These are phyloP conservation scores for Botrytis paeoniae DNA, from an alignment of 2,329 filamentous ascomycete species.

Conservation along the genomic window DNA sequence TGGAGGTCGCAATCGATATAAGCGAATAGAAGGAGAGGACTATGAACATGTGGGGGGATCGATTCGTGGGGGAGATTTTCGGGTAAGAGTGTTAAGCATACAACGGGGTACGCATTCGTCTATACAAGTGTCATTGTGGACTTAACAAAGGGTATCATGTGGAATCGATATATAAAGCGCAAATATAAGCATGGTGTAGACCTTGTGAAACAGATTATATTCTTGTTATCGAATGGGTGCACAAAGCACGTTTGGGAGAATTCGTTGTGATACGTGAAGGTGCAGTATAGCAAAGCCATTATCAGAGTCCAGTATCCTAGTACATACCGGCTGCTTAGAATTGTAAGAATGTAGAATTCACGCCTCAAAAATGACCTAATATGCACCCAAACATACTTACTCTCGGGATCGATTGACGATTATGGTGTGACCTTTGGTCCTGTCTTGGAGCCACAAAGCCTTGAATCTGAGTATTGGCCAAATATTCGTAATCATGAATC, in stretches of 20 bases:
- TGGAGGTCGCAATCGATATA: neutral
- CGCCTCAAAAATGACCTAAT: neutral
- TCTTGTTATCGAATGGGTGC: neutral
- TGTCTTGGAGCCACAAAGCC: neutral
- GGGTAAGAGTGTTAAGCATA: neutral
- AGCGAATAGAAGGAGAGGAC: conserved; percentile 9
- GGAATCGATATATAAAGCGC: neutral
- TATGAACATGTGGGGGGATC: neutral
- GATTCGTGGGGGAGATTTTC: neutral
- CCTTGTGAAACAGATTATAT: neutral
- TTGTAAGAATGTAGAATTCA: neutral
- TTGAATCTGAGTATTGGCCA: neutral
- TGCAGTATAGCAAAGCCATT: neutral
- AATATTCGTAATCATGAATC: neutral
- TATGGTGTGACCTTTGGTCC: neutral
- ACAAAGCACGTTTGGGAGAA: neutral
- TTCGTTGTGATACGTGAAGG: neutral
- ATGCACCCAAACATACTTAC: neutral
- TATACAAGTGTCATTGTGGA: neutral
- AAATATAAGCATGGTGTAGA: neutral
- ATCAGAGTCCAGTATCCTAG: neutral
- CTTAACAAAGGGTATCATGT: neutral
- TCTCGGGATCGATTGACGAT: neutral
- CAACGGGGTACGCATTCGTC: neutral
- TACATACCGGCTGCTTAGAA: neutral